Evolutionary conservation across 768 basidiomycete species (phyloP), one percentile per base, ranked within the genome.

Genomic region (Kwoniella heveanensis): DNA sequence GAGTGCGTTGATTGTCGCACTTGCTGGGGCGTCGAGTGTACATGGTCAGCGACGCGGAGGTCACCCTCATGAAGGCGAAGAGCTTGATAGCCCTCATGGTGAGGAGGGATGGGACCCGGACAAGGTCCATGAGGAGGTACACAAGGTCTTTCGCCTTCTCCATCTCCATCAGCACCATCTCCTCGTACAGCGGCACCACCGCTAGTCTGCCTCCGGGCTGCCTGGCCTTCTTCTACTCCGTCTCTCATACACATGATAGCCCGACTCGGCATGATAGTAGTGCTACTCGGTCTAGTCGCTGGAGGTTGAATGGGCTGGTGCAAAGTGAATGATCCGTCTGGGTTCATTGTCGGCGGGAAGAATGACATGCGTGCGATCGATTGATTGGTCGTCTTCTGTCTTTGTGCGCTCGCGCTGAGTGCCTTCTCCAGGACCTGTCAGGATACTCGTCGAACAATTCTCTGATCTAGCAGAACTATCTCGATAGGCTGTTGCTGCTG

Each of bases 51-150:
- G n/a, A n/a, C n/a, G n/a, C n/a, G n/a, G n/a, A n/a, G n/a, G n/a
- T n/a, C n/a, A n/a, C n/a, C n/a, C n/a, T n/a, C n/a, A 17, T 44
- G 39, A 19, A 17, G 39, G 6, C 15, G 39, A 7, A 44, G 39
- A 44, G 8, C 10, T 3, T 17, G 10, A 19, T 44, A 44, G 8
- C 10, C 39, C 19, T 44, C 39, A 3, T 19, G 12, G 27, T 46
- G 21, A 27, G 57, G 57, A 9, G 57, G 57, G 19, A 58, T 58
- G 7, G 57, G 57, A 6, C 47, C 57, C 2, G 47, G 47, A 58
- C 48, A 58, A n/a, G 57, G 57, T n/a, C 57, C 22, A 27, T 58
- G 48, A 21, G 57, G 29, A n/a, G 57, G 57, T 30, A 58, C 24
- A 36, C 57, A 58, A 21, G 57, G 57, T 50, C 54, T 37, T 17